A percentile compares a stretch with the other conserved stretches of the same genome.
Conservation (phyloP, 495 filamentous ascomycete genomes). For the Lasiosphaeria ovina region DNA sequence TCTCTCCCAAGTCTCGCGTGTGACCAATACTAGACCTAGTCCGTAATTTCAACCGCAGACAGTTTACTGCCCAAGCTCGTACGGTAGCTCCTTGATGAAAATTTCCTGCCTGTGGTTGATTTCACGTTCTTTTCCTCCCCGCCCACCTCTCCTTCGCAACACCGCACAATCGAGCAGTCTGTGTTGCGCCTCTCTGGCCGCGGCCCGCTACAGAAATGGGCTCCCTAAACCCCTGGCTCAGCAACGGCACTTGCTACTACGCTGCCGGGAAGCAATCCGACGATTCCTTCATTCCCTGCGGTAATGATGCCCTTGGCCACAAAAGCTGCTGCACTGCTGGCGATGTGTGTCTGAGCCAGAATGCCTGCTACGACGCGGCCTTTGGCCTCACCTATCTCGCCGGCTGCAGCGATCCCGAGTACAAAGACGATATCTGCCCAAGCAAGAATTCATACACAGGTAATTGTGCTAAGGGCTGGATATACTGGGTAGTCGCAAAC, state of each 20-base stretch:
- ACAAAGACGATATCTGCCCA: conserved; percentile 20
- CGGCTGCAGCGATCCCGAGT: conserved; percentile 31
- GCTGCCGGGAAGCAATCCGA: conserved; percentile 5
- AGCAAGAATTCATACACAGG: conserved; percentile 15
- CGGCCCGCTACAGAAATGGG: conserved; percentile 4
- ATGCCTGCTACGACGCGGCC: conserved; percentile 27
- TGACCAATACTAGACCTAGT: too few relatives aligned
- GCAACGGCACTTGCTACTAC: conserved; percentile 39
- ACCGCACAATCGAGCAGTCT: neutral
- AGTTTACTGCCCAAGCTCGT: too few relatives aligned
- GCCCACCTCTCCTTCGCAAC: neutral
- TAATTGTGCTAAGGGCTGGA: conserved; percentile 1
- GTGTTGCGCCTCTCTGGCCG: neutral
- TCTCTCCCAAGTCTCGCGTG: too few relatives aligned
- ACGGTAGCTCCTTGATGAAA: neutral
- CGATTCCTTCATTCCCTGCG: conserved; percentile 34
- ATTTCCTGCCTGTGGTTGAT: neutral
- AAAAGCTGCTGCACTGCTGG: conserved; percentile 37
- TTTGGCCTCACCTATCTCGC: conserved; percentile 33
- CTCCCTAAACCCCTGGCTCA: conserved; percentile 22
- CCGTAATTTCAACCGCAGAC: too few relatives aligned
- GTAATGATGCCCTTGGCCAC: conserved; percentile 33
- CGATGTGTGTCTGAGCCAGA: conserved; percentile 31
- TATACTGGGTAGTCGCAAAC: neutral
- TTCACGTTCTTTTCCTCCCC: too few relatives aligned